phyloP scores from a whole-genome alignment of 2,329 filamentous ascomycete species.

The Grosmannia huntii region DNA sequence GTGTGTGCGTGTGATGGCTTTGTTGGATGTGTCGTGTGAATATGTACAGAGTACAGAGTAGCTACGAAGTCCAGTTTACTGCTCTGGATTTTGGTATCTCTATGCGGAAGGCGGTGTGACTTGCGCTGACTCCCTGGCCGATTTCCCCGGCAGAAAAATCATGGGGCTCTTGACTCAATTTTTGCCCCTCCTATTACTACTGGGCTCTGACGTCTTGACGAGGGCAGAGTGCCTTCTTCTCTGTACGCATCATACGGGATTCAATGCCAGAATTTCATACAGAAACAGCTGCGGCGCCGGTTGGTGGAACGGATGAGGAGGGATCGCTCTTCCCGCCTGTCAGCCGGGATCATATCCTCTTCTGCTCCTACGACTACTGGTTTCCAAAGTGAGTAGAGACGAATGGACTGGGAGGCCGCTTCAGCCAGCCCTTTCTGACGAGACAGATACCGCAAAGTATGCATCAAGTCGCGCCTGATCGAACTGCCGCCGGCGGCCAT shows the following conservation, averaged over 20 bases:
- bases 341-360: conserved; percentile 73
- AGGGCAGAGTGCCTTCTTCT: background rate
- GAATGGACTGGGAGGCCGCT: conserved; percentile 5
- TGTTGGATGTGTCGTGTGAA: background rate
- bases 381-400: conserved; percentile 50
- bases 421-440: background rate
- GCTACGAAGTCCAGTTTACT: background rate
- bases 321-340: conserved; percentile 66
- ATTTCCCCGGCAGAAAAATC: conserved; percentile 3
- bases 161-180: background rate
- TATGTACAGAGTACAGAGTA: too few species aligned
- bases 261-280: conserved; percentile 19
- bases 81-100: background rate
- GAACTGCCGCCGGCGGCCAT: conserved; percentile 65
- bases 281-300: conserved; percentile 6
- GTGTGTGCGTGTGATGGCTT: background rate
- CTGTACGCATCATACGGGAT: background rate
- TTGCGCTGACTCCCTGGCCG: background rate
- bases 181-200: background rate
- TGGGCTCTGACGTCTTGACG: background rate
- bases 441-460: conserved; percentile 59
- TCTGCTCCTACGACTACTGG: conserved; percentile 93
- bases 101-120: conserved; percentile 2
- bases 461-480: conserved; percentile 77
- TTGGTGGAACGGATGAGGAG: background rate